Evolutionary conservation across 805 yeast genomes (phyloP), one percentile per base, ranked within the genome.

Genomic region (Yarrowia osloensis): DNA sequence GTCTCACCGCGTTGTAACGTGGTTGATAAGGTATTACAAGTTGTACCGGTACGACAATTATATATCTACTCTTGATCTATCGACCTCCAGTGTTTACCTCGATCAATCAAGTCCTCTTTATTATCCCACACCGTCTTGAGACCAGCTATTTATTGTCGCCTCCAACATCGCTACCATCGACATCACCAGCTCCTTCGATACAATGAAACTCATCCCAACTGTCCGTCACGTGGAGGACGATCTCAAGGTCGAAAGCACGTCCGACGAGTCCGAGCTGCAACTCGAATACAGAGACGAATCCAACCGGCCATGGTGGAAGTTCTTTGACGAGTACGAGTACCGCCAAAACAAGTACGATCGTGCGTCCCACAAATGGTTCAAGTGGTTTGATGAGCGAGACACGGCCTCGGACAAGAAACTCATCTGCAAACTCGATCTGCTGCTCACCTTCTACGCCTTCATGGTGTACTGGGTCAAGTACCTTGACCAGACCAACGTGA

Each of bases 401-500:
- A 76, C 87, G 1, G 78, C 81, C 72, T 84, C 80, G 1, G 84
- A 81, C 62, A 79, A 80, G 49, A 77, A 75, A 26, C 74, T 85
- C 26, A 73, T 85, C 13, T 74, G 78, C 69, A 87, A 87, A 71
- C 73, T 87, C 40, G 91, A 87, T 71, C 68, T 85, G 15, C 73
- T 85, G 40, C 75, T 88, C 62, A 80, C 86, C n/a, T 77, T 81
- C 39, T 85, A 85, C 69, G 80, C 87, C 0, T 82, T 86, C 73
- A 74, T 86, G 67, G 85, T 85, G 1, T 87, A 86, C 74, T 88
- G 89, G 88, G 84, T 87, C 63, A 87, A 87, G 73, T 84, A 85
- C n/a, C 44, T 54, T 22, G 61, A 54, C 8, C 61, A 54, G 61
- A 54, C 61, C 17, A 54, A 54, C n/a, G 77, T 85, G 66, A 82